Percentiles rank a stretch among this genome's conserved stretches.
phyloP scores from a whole-genome alignment of 2,329 filamentous ascomycete species.

The Penicillium hesseltinei region DNA sequence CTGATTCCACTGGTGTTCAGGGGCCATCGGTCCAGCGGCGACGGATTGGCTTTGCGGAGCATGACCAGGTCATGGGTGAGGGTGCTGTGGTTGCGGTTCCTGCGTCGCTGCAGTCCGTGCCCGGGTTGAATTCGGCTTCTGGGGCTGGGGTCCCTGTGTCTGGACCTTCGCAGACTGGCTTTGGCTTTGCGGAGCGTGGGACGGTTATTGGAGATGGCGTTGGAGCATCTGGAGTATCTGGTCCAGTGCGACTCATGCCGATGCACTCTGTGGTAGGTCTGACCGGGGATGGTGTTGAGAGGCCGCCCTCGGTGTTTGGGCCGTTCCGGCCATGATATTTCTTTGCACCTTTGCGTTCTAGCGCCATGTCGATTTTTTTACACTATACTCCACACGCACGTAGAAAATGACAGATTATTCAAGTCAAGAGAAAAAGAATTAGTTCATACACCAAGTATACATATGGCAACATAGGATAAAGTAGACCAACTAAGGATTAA shows the following conservation, averaged over 20 bases:
- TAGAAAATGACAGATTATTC: not conserved
- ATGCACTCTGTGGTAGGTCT: not conserved
- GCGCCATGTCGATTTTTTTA: not conserved
- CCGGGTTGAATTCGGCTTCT: not conserved
- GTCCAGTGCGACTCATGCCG: not conserved
- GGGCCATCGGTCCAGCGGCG: not conserved
- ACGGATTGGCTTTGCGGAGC: slow-evolving; percentile 12
- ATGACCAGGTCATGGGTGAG: not conserved
- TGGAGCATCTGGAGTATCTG: not conserved
- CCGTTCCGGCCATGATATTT: not conserved
- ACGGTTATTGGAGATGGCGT: not conserved
- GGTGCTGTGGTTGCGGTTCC: not conserved
- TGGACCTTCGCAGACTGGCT: not conserved
- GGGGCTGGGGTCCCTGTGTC: not conserved
- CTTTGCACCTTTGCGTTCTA: not conserved
- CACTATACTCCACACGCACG: not conserved
- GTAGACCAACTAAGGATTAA: not conserved
- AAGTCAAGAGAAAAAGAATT: not conserved
- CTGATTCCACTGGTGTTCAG: not conserved
- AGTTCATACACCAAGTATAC: not conserved
- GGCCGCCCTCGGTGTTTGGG: slow-evolving; percentile 1
- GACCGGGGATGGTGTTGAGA: not conserved
- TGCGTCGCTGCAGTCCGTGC: not conserved
- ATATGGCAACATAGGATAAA: not conserved
- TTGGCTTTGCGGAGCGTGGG: not conserved